Conservation (phyloP, 164 flowering plant species). For the Cinnamomum micranthum region DNA sequence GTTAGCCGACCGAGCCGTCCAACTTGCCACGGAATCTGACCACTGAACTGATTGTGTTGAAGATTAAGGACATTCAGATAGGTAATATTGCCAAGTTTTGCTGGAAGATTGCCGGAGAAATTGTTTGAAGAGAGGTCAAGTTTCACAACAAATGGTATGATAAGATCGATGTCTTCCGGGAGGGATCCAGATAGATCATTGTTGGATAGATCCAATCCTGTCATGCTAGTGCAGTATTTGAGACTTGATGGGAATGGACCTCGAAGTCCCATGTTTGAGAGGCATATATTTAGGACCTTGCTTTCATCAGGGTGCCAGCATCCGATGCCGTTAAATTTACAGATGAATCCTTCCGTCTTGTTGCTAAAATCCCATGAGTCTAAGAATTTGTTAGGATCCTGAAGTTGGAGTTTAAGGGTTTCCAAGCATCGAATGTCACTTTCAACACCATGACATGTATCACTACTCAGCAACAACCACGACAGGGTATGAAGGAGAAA, state of each 20-base stretch:
- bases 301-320: constrained; percentile 85
- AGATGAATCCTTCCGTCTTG: no score
- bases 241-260: constrained; percentile 68
- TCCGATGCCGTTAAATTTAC: constrained; percentile 6
- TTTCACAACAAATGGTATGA: constrained; percentile 29
- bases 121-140: constrained; percentile 73
- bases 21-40: no score
- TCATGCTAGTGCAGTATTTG: constrained; percentile 51
- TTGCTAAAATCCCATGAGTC: no score
- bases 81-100: constrained; percentile 30
- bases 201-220: constrained; percentile 66
- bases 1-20: no score
- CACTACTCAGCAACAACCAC: constrained; percentile 20
- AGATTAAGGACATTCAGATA: no score
- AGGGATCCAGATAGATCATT: constrained; percentile 51
- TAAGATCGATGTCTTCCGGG: constrained; percentile 43
- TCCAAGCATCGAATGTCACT: no score
- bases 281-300: constrained; percentile 50
- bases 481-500: constrained; percentile 11
- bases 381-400: no score
- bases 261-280: constrained; percentile 53
- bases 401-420: no score
- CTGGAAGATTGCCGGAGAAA: constrained; percentile 60
- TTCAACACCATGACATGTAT: constrained; percentile 1
- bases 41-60: no score